Evolutionary conservation across 2,329 filamentous ascomycete genomes (phyloP), one percentile per base, ranked within the genome.

Genomic region (Fusarium nurragi): DNA sequence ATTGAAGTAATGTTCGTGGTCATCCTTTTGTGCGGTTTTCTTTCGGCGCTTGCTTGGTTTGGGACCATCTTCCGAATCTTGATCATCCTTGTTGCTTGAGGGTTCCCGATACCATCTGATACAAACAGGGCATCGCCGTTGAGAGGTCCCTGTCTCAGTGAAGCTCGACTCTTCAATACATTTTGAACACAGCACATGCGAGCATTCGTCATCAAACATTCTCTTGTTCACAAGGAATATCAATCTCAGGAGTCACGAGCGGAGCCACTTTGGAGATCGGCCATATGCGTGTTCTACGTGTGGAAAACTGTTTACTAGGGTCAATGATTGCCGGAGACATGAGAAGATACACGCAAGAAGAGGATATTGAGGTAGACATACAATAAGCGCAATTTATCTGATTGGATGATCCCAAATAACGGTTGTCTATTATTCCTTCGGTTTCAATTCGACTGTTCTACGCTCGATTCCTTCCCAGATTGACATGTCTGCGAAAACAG

Each of bases 311-410:
- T 60, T 60, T 36, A 54, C 45, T 2, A 39, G 56, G 2, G 2
- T 60, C 0, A 36, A 30, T 18, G 56, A 60, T 13, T 60, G 56
- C 3, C 22, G 56, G 6, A 59, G 56, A 2, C 56, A 60, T 53
- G 56, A 60, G n/a, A 59, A 60, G 19, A 60, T 60, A 6, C 56
- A 60, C 2, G 54, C 54, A 0, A 53, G 6, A 12, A 53, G 22
- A 3, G 56, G 53, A 0, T 59, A 58, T 2, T 58, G 8, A 32
- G 4, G 4, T 0, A 16, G 4, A n/a, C n/a, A n/a, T n/a, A n/a
- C n/a, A 12, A 28, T 7, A 26, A 5, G 26, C 12, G 26, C 26
- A 13, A 28, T 6, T 13, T 14, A 14, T 28, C 6, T 13, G 26
- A 13, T 13, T 13, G 11, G 2, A 28, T 28, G 14, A 4, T 12